Base-by-base conservation (phyloP, 768 basidiomycete species). In the Rhodotorula graminis region DNA sequence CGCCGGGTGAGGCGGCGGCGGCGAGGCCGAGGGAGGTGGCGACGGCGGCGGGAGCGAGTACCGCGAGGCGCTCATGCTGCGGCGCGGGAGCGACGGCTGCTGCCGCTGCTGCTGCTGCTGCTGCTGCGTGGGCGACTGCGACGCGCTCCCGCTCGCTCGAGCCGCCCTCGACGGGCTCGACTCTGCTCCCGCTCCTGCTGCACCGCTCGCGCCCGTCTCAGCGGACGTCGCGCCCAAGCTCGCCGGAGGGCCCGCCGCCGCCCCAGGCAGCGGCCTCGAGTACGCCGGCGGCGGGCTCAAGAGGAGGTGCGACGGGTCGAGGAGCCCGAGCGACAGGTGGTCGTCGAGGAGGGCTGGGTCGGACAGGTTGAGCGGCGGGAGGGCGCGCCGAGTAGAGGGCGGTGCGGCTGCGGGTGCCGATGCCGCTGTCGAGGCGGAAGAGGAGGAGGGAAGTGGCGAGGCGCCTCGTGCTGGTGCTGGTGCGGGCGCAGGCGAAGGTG, bases 271-370 rank as follows among this genome's bases (percentile, higher is more conserved):
- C 8, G n/a, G n/a, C 16, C 40, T 25, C 19, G 47, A 46, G 53
- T 72, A 72, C 2, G 71, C 71, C 0, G 71, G 71, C 18, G 71
- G 71, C 9, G 71, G 71, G 1, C 33, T n/a, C 15, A 60, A 47
- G 33, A 72, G 67, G 4, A 72, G 71, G n/a, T 64, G 52, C 16
- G 40, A 29, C 19, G 71, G 71, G 46, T 72, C 71, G 52, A 72
- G 31, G 16, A 72, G 53, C 2, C 71, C 71, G 56, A 72, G 67
- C 2, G 71, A 72, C 44, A 72, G 62, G 27, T 72, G 71, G 18
- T 52, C 52, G 27, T 72, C 71, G 58, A 69, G 58, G 2, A 47
- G 57, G 18, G 65, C 57, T 2, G 56, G 62, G 37, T 53, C 27
- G 16, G 59, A 61, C 27, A 66, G 58, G 16, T 47, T n/a, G 42